Evolutionary conservation across 352 stramenopile genomes (phyloP).

Genomic region (Phytophthora quininea): DNA sequence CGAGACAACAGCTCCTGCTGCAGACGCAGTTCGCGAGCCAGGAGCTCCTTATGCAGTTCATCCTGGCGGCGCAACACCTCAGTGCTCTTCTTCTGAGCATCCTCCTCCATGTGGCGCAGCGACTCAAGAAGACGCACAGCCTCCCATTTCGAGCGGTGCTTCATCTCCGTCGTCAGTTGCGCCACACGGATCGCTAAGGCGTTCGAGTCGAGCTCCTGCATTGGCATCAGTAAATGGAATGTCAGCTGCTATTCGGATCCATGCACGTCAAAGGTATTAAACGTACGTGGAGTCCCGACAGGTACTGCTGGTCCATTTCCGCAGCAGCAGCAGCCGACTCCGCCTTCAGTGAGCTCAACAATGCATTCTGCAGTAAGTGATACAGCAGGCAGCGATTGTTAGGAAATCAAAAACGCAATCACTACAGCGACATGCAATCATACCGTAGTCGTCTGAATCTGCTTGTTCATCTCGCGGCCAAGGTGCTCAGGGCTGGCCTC

Average conservation of each 20-base stretch:
- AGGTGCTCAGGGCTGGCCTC: slow-evolving; percentile 58
- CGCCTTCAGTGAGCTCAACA: slow-evolving; percentile 63
- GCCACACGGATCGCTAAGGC: slow-evolving; percentile 77
- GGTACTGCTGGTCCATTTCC: slow-evolving; percentile 80
- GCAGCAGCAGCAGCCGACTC: slow-evolving; percentile 59
- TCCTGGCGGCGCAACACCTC: slow-evolving; percentile 71
- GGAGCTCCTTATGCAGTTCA: slow-evolving; percentile 74
- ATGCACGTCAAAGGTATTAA: background rate
- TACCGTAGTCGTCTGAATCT: slow-evolving; percentile 75
- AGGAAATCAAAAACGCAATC: background rate
- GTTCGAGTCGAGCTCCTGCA: slow-evolving; percentile 71
- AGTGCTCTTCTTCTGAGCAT: slow-evolving; percentile 73
- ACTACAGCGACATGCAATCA: background rate
- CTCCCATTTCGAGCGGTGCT: slow-evolving; percentile 88
- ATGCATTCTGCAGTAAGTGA: slow-evolving; percentile 49
- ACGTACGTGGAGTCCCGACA: slow-evolving; percentile 69
- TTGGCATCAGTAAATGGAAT: background rate
- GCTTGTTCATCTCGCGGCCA: slow-evolving; percentile 54
- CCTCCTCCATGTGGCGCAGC: slow-evolving; percentile 78
- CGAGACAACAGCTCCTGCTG: slow-evolving; percentile 73
- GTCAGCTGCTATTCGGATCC: background rate
- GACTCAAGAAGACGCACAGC: slow-evolving; percentile 76
- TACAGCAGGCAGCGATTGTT: background rate
- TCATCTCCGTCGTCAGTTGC: slow-evolving; percentile 86
- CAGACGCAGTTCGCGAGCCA: slow-evolving; percentile 76